phyloP scores from a whole-genome alignment of 495 filamentous ascomycete species.

The Cairneyella variabilis region DNA sequence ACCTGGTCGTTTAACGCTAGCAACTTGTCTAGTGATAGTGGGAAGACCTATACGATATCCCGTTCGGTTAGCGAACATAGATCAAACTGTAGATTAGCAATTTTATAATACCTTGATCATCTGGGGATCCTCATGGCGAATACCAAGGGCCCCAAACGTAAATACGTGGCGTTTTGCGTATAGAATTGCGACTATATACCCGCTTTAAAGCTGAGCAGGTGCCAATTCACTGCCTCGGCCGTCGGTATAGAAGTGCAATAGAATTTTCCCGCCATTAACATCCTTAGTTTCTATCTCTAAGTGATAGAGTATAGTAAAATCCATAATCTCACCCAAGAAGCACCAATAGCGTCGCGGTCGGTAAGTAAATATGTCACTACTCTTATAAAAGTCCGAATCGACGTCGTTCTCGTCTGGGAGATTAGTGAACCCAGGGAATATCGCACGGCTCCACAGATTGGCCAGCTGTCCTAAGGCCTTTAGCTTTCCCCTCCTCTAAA shows the following conservation, averaged over 20 bases:
- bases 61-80: no score
- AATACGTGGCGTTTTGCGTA: conserved; percentile 30
- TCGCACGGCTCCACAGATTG: conserved; percentile 23
- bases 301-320: conserved; percentile 21
- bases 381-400: conserved; percentile 22
- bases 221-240: conserved; percentile 24
- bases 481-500: conserved; percentile 27
- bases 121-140: conserved; percentile 27
- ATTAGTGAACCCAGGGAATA: conserved; percentile 28
- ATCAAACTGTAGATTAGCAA: no score
- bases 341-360: conserved; percentile 28
- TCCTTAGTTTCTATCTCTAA: conserved; percentile 28
- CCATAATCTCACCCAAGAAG: conserved; percentile 33
- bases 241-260: conserved; percentile 30
- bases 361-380: conserved; percentile 13
- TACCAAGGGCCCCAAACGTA: conserved; percentile 18
- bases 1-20: conserved; percentile 27
- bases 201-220: conserved; percentile 25
- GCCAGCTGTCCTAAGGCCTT: conserved; percentile 12
- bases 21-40: conserved; percentile 26
- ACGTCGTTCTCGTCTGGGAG: conserved; percentile 26
- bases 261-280: conserved; percentile 21
- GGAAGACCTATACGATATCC: conserved; percentile 30
- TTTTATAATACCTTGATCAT: conserved; percentile 34
- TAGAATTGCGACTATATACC: conserved; percentile 31